Evolutionary conservation across 1,139 yeast genomes (phyloP).

Genomic region (Scheffersomyces illinoinensis): DNA sequence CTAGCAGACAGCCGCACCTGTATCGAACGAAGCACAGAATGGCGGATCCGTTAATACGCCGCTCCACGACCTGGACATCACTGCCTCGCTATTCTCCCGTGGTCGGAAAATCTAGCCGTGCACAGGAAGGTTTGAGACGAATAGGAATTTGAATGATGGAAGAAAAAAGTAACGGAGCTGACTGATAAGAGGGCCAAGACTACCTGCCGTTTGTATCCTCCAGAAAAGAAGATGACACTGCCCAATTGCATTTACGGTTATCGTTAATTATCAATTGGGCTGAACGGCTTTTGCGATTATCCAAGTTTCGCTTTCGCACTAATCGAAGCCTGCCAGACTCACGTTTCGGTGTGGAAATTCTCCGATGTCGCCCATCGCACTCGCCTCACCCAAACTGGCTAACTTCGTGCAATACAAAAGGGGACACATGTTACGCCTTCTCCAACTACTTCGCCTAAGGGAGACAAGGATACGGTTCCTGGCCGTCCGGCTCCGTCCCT

Average conservation of each 20-base stretch:
- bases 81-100: background rate
- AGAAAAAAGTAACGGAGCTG: background rate
- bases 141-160: background rate
- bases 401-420: background rate
- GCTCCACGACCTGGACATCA: background rate
- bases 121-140: background rate
- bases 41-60: background rate
- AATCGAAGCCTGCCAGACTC: background rate
- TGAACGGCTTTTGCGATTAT: no score
- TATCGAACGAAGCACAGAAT: background rate
- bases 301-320: background rate
- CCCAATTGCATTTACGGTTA: background rate
- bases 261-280: background rate
- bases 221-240: background rate
- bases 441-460: no score
- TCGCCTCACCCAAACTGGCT: background rate
- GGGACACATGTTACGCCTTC: background rate
- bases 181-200: background rate
- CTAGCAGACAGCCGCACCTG: background rate
- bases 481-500: background rate
- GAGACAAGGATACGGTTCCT: no score
- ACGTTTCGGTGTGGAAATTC: background rate
- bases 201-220: background rate
- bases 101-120: background rate
- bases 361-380: background rate